Percentiles rank a stretch among this genome's conserved stretches.
Evolutionary conservation across 2,329 filamentous ascomycete species (phyloP).

Genomic region (Mycosphaerella sp.): DNA sequence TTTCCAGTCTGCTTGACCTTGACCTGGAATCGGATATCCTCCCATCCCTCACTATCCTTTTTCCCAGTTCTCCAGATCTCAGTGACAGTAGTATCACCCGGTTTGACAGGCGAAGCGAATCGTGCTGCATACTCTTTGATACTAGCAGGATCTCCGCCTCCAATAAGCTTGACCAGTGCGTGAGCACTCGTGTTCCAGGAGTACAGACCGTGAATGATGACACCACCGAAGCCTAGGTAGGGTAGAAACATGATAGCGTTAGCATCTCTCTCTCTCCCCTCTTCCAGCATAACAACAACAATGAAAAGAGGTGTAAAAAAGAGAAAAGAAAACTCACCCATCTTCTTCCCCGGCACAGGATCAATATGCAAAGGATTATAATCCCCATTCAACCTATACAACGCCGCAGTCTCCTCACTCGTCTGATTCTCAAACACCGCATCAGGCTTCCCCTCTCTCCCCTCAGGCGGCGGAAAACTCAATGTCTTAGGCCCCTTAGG

Average conservation of each 20-base stretch:
- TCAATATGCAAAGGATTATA: slow-evolving; percentile 91
- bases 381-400: slow-evolving; percentile 83
- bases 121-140: slow-evolving; percentile 83
- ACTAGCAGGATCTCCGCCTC: slow-evolving; percentile 70
- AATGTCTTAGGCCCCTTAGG: slow-evolving; percentile 56
- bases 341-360: slow-evolving; percentile 69
- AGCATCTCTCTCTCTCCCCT: background rate
- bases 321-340: slow-evolving; percentile 51
- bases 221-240: slow-evolving; percentile 59
- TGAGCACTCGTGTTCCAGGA: slow-evolving; percentile 65
- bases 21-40: slow-evolving; percentile 77
- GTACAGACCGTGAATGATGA: slow-evolving; percentile 84
- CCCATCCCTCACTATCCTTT: slow-evolving; percentile 58
- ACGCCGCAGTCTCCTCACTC: slow-evolving; percentile 62
- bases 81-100: slow-evolving; percentile 73
- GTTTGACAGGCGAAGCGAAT: slow-evolving; percentile 78
- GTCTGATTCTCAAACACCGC: slow-evolving; percentile 64
- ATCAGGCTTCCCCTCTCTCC: slow-evolving; percentile 65
- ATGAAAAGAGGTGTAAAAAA: background rate
- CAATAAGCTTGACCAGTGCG: slow-evolving; percentile 64
- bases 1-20: slow-evolving; percentile 73
- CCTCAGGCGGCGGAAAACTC: slow-evolving; percentile 71
- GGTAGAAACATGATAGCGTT: background rate
- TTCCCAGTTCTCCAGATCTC: slow-evolving; percentile 75
- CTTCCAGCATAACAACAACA: background rate